These are phyloP conservation scores for Chaetomium strumarium DNA, from an alignment of 2,329 filamentous ascomycete genomes.

Conservation along the genomic window DNA sequence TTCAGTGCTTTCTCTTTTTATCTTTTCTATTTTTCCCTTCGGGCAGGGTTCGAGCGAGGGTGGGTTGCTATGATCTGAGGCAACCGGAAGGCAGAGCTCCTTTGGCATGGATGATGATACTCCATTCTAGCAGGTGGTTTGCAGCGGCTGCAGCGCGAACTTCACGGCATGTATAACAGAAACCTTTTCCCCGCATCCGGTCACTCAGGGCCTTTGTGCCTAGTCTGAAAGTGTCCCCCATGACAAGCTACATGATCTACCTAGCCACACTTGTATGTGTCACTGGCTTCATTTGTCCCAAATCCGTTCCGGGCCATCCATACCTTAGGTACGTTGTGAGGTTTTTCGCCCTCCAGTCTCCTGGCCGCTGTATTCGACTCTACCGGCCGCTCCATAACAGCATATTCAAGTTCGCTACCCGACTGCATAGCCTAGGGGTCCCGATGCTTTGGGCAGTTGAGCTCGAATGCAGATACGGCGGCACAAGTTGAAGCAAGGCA, in stretches of 20 bases:
- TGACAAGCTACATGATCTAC: background rate
- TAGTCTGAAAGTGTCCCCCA: background rate
- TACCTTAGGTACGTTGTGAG: too few relatives aligned
- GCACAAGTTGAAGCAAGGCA: too few relatives aligned
- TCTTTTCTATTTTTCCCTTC: too few relatives aligned
- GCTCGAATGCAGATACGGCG: too few relatives aligned
- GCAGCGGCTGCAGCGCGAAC: conserved; percentile 8
- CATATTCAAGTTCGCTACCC: too few relatives aligned
- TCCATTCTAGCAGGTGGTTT: conserved; percentile 16
- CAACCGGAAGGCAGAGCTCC: conserved; percentile 15
- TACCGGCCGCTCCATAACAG: too few relatives aligned
- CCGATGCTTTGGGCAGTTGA: too few relatives aligned
- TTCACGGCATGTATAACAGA: conserved; percentile 24
- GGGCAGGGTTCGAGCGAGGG: conserved; percentile 25
- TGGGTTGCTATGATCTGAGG: conserved; percentile 25
- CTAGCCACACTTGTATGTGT: background rate
- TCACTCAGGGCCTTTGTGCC: background rate
- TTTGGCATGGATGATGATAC: conserved; percentile 21
- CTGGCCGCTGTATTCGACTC: too few relatives aligned
- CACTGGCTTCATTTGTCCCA: too few relatives aligned
- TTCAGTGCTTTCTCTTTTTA: conserved; percentile 23
- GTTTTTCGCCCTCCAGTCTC: too few relatives aligned
- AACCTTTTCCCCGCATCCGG: background rate
- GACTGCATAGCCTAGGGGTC: too few relatives aligned
- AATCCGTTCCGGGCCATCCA: too few relatives aligned